These are phyloP conservation scores for Talaromyces sp. DNA, from an alignment of 2,329 filamentous ascomycete genomes.

Conservation along the genomic window DNA sequence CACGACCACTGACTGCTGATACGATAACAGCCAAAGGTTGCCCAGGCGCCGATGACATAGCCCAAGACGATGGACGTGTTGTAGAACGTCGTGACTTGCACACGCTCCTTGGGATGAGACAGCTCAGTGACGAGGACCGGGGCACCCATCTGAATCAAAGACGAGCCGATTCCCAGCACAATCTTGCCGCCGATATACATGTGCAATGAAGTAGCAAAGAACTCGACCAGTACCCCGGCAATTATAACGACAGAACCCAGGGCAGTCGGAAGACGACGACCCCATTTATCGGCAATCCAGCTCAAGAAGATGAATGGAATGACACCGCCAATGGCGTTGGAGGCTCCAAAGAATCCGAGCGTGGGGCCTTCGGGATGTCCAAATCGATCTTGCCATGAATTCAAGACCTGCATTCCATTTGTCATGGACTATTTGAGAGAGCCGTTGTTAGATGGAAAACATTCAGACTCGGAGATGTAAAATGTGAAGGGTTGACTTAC, in stretches of 20 bases:
- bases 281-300: constrained; percentile 24
- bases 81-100: constrained; percentile 39
- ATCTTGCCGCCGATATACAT: constrained; percentile 28
- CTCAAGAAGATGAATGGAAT: constrained; percentile 25
- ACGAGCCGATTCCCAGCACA: constrained; percentile 25
- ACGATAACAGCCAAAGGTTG: constrained; percentile 33
- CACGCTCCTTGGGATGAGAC: constrained; percentile 40
- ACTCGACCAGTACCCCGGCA: constrained; percentile 27
- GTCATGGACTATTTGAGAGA: constrained; percentile 39
- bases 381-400: constrained; percentile 40
- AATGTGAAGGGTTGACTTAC: constrained; percentile 26
- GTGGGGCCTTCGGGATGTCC: constrained; percentile 24
- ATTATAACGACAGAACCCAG: constrained; percentile 37
- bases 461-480: neutral
- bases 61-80: constrained; percentile 43
- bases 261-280: constrained; percentile 24
- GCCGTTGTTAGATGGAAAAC: constrained; percentile 22
- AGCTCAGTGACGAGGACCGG: constrained; percentile 46
- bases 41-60: constrained; percentile 40
- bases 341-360: constrained; percentile 26
- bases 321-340: constrained; percentile 25
- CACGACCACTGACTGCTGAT: constrained; percentile 44
- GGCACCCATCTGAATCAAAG: constrained; percentile 39
- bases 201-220: constrained; percentile 25
- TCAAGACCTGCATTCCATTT: constrained; percentile 46